phyloP scores from a whole-genome alignment of 768 basidiomycete species.

The Auriscalpium vulgare region DNA sequence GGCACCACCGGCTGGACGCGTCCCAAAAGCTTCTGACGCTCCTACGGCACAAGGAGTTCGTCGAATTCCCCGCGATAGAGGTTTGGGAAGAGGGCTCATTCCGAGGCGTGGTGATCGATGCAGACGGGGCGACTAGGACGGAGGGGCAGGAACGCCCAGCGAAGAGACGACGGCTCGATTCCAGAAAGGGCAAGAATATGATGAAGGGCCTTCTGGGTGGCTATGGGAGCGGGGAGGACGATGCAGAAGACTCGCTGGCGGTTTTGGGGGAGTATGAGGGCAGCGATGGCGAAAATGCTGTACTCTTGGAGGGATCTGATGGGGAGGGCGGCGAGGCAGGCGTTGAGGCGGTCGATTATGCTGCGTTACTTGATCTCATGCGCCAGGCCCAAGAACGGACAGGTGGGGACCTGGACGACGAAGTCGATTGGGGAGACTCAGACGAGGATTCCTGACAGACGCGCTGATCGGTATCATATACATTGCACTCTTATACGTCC shows the following conservation, averaged over 20 bases:
- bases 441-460: slow-evolving; percentile 17
- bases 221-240: slow-evolving; percentile 46
- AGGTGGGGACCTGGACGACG: slow-evolving; percentile 31
- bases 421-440: slow-evolving; percentile 47
- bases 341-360: slow-evolving; percentile 29
- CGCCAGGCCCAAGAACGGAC: slow-evolving; percentile 25
- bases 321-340: slow-evolving; percentile 28
- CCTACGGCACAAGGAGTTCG: slow-evolving; percentile 57
- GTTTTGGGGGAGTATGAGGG: slow-evolving; percentile 38
- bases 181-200: slow-evolving; percentile 42
- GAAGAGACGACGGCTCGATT: slow-evolving; percentile 54
- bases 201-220: slow-evolving; percentile 51
- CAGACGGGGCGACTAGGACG: slow-evolving; percentile 35
- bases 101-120: slow-evolving; percentile 49
- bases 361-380: slow-evolving; percentile 35
- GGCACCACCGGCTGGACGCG: slow-evolving; percentile 54
- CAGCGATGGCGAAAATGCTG: slow-evolving; percentile 33
- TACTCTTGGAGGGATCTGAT: slow-evolving; percentile 12
- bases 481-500: slow-evolving; percentile 39
- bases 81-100: slow-evolving; percentile 61
- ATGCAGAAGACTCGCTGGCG: slow-evolving; percentile 22
- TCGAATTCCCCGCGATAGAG: slow-evolving; percentile 81
- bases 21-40: slow-evolving; percentile 35
- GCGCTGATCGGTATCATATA: not conserved
- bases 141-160: slow-evolving; percentile 26